Evolutionary conservation across 1,139 yeast genomes (phyloP), one percentile per base, ranked within the genome.

Genomic region (Hemisphaericaspora lyxosophila): DNA sequence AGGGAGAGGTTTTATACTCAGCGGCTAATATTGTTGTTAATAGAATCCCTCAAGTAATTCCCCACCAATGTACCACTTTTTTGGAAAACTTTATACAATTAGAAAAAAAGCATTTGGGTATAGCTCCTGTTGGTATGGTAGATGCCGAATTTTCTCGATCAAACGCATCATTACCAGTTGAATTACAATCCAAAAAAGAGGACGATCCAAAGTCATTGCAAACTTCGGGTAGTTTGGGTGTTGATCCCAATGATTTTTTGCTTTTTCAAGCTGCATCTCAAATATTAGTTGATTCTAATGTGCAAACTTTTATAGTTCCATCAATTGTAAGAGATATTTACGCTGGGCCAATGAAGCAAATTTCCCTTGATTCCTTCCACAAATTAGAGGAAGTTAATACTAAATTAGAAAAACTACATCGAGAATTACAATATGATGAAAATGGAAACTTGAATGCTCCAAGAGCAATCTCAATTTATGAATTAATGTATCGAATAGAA

Each of bases 1-100:
- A 72, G 42, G 92, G 94, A 4, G 77, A 70, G 33, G 59, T 84
- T 5, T 51, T 65, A 1, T 80, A 73, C 59, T 73, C 73, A 1
- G 61, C 74, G 9, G 70, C 69, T 42, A 54, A 62, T n/a, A 55
- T 59, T 9, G 71, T 83, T 35, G 62, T 64, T 31, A 53, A 77
- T 26, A 62, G 89, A 39, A 60, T 84, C 8, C 89, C 90, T 1
- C 55, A 61, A 2, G 69, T 77, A 2, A 63, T 78, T 27, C 81
- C 82, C 0, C 42, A 47, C 2, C 38, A 50, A 24, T 54, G 49
- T 31, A 46, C 47, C 9, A 40, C 42, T 2, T 40, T 59, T 1
- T 37, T 70, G 4, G 41, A 50, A 34, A 48, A 48, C 7, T 51
- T 70, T 36, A 66, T 70, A 2, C 53, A 51, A 35, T 36, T 57